phyloP scores from a whole-genome alignment of 192 early-diverging fungal species.

The Coemansia sp. region DNA sequence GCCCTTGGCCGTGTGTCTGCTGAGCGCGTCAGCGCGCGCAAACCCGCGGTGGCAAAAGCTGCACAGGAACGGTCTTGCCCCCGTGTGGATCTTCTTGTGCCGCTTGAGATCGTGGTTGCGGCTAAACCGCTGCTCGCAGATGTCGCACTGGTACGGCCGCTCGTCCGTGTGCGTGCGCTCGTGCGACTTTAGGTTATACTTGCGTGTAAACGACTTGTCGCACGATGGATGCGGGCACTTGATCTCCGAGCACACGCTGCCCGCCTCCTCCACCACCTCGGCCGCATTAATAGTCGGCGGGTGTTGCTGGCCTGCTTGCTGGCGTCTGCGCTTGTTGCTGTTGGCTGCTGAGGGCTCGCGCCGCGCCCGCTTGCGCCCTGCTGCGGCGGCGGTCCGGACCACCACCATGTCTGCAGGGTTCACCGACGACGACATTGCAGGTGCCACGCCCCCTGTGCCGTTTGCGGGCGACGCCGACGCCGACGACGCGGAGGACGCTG shows the following conservation, averaged over 20 bases:
- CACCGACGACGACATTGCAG: neutral
- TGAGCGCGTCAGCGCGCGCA: conserved; percentile 45
- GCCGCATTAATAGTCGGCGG: too few species aligned
- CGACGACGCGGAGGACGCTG: neutral
- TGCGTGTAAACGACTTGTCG: conserved; percentile 76
- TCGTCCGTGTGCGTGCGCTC: conserved; percentile 73
- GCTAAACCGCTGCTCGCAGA: conserved; percentile 65
- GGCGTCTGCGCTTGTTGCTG: neutral
- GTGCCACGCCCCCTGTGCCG: neutral
- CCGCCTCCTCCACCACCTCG: too few species aligned
- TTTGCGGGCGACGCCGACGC: neutral
- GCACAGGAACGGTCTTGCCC: conserved; percentile 58
- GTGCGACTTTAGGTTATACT: conserved; percentile 85
- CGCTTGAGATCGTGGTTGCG: conserved; percentile 77
- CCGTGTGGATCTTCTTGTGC: conserved; percentile 65
- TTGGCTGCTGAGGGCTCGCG: neutral
- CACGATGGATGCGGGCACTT: conserved; percentile 70
- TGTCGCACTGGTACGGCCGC: conserved; percentile 63
- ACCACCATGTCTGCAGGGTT: conserved; percentile 19
- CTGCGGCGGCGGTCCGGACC: too few species aligned
- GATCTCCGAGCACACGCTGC: conserved; percentile 27
- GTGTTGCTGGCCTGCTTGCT: neutral
- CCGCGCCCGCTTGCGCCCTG: too few species aligned
- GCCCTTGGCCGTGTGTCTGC: conserved; percentile 45
- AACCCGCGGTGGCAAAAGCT: conserved; percentile 50